A percentile compares a stretch with the other conserved stretches of the same genome.
These are phyloP conservation scores for Amaranthus tricolor DNA, from an alignment of 179 eudicot genomes.

Conservation along the genomic window DNA sequence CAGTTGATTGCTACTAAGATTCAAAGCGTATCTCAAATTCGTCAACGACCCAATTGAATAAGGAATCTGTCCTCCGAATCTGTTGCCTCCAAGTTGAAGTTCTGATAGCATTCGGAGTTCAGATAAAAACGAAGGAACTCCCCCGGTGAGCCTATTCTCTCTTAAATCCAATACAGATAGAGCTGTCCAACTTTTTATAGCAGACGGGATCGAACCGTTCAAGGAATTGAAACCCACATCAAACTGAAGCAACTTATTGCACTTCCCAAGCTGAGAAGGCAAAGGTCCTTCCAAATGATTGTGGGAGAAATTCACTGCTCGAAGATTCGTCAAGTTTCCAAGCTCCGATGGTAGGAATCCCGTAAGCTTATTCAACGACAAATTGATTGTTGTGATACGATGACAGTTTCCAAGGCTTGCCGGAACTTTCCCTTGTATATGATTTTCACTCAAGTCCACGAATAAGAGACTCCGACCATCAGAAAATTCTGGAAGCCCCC, in stretches of 20 bases:
- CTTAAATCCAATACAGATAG: conserved; percentile 45
- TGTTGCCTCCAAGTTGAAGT: conserved; percentile 61
- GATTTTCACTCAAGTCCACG: conserved; percentile 57
- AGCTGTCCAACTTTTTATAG: conserved; percentile 43
- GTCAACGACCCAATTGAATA: conserved; percentile 38
- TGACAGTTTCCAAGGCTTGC: conserved; percentile 41
- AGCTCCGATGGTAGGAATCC: conserved; percentile 56
- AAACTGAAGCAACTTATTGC: conserved; percentile 39
- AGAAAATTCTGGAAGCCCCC: conserved; percentile 51
- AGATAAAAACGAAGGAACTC: conserved; percentile 48
- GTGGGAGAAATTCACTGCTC: conserved; percentile 46
- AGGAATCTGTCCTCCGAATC: conserved; percentile 54
- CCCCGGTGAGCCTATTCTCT: conserved; percentile 58
- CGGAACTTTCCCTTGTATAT: conserved; percentile 44
- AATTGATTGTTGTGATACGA: conserved; percentile 40
- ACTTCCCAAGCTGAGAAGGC: conserved; percentile 52
- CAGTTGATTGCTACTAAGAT: conserved; percentile 54
- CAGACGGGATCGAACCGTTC: conserved; percentile 51
- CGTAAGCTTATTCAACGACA: conserved; percentile 47
- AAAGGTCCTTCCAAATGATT: conserved; percentile 49
- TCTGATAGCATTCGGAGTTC: conserved; percentile 38
- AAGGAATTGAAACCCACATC: conserved; percentile 52
- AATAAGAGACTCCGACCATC: conserved; percentile 27
- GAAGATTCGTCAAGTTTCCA: conserved; percentile 48
- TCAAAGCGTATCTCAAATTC: conserved; percentile 40